Percentiles rank a stretch among this genome's conserved stretches.
Conservation (phyloP, 2,329 filamentous ascomycete species). For the Colletotrichum magnum region DNA sequence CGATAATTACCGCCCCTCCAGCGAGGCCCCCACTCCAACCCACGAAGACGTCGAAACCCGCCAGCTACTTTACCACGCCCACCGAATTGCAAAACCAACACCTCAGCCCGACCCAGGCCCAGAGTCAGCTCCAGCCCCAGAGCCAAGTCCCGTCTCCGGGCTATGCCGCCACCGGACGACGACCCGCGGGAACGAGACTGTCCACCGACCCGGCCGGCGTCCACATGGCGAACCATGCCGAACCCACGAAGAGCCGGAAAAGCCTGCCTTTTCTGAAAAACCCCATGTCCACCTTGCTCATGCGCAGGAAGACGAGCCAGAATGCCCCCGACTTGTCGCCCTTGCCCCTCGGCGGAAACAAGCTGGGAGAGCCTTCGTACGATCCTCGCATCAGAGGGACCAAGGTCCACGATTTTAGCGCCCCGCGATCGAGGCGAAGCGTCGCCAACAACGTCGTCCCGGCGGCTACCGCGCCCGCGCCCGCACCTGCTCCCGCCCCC, state of each 20-base stretch:
- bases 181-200: constrained; percentile 58
- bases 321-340: constrained; percentile 59
- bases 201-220: constrained; percentile 53
- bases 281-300: constrained; percentile 70
- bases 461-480: constrained; percentile 39
- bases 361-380: constrained; percentile 63
- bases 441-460: constrained; percentile 45
- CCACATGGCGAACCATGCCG: constrained; percentile 50
- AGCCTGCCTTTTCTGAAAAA: constrained; percentile 72
- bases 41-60: constrained; percentile 49
- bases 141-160: constrained; percentile 15
- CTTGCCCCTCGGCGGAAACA: constrained; percentile 54
- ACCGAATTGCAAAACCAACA: constrained; percentile 58
- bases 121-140: constrained; percentile 10
- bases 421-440: constrained; percentile 64
- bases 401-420: constrained; percentile 76
- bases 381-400: constrained; percentile 76
- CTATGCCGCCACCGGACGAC: constrained; percentile 53
- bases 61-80: constrained; percentile 63
- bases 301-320: constrained; percentile 69
- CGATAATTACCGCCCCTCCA: constrained; percentile 52
- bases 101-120: constrained; percentile 11
- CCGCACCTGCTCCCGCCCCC: background rate
- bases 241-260: constrained; percentile 65
- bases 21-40: constrained; percentile 48